Base-by-base conservation (phyloP, 768 basidiomycete species). In the Roridomyces roridus region DNA sequence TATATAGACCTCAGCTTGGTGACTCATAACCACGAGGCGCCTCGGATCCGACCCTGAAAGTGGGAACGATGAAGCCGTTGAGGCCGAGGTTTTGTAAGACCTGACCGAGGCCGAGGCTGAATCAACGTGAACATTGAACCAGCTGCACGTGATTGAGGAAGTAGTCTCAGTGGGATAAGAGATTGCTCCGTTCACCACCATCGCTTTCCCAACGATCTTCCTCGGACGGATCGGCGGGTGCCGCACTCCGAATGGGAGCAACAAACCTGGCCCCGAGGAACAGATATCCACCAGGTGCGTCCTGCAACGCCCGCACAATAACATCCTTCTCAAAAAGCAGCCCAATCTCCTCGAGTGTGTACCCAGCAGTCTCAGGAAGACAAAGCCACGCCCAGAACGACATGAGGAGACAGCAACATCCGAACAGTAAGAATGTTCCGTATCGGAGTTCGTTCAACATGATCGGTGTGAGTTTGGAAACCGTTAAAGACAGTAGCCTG, bases 331-430 rank as follows among this genome's bases (percentile, higher is more conserved):
- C 79, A 47, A 80, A 81, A 5, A 82, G 64, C 49, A 70, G 70
- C 26, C 74, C 73, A 51, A 82, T 76, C 53, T 80, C 79, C 67
- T 82, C 80, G 55, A 82, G 62, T 11, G 74, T 74, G 51, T 74
- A 71, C 26, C 78, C 78, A 17, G 68, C 70, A 17, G 80, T 82
- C 66, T 83, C 81, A 2, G 80, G 81, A 10, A 81, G 67, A 59
- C 71, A 74, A 46, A 78, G 56, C 65, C 79, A 78, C 34, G 77
- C 69, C 79, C 78, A 83, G 8, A 68, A 50, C 42, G 74, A 64
- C 72, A 80, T 77, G 52, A 76, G 48, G 24, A 79, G 17, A 58
- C 79, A 80, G 59, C 71, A 76, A 41, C 73, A 58, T 4, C 78
- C 77, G 44, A 79, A 80, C 31, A 78, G 44, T 1, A 79, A 67